phyloP scores from a whole-genome alignment of 306 rosid species.

The Vigna radiata region DNA sequence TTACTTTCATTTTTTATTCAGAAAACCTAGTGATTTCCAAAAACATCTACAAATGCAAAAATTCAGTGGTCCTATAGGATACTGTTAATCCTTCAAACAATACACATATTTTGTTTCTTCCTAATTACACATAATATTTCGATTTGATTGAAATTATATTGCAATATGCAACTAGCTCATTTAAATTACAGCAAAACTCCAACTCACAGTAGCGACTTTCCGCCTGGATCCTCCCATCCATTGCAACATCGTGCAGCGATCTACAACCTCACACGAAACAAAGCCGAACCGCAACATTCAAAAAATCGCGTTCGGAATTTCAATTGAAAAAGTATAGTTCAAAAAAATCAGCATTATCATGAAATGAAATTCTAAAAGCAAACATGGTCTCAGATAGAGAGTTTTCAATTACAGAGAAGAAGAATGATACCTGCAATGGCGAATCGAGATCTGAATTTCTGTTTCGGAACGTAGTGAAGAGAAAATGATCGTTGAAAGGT shows the following conservation, averaged over 20 bases:
- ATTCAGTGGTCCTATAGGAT: not conserved
- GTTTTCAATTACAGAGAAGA: conserved; percentile 12
- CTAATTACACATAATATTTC: conserved; percentile 4
- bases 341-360: not conserved
- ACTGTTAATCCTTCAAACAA: conserved; percentile 19
- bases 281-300: conserved; percentile 2
- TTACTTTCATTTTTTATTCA: not conserved
- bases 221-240: conserved; percentile 99
- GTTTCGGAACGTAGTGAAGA: conserved; percentile 35
- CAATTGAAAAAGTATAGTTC: not conserved
- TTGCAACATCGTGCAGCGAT: conserved; percentile 69
- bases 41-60: not conserved
- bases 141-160: not conserved
- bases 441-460: conserved; percentile 26
- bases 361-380: not conserved
- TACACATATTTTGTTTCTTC: conserved; percentile 6
- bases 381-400: conserved; percentile 3
- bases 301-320: not conserved
- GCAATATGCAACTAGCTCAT: conserved; percentile 21
- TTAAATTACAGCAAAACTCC: conserved; percentile 17
- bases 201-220: conserved; percentile 80
- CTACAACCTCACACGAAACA: conserved; percentile 39
- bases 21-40: conserved; percentile 1
- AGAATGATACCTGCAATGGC: conserved; percentile 37
- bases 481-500: conserved; percentile 35